A percentile compares a stretch with the other conserved stretches of the same genome.
Evolutionary conservation across 495 filamentous ascomycete genomes (phyloP).

Genomic region (Penicillium verhagenii): DNA sequence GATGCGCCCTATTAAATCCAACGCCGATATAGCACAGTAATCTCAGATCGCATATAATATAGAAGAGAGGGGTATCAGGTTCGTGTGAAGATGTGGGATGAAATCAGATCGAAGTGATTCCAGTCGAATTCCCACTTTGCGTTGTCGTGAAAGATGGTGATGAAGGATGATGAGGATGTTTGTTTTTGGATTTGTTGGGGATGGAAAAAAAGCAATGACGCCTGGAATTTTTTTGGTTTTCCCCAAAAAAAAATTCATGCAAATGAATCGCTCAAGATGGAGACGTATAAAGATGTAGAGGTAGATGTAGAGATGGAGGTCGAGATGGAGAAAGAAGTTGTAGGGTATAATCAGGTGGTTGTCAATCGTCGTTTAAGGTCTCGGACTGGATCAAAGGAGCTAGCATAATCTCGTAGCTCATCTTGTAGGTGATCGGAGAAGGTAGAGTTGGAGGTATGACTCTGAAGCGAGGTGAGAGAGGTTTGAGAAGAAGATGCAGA

Average conservation of each 20-base stretch:
- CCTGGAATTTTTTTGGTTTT: no score
- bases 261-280: no score
- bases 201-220: no score
- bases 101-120: no score
- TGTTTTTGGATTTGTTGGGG: no score
- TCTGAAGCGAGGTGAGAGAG: slow-evolving; percentile 76
- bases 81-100: neutral
- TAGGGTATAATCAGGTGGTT: slow-evolving; percentile 23
- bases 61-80: neutral
- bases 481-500: slow-evolving; percentile 83
- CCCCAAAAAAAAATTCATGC: no score
- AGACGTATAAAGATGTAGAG: slow-evolving; percentile 1
- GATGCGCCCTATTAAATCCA: slow-evolving; percentile 9
- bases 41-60: neutral
- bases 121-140: no score
- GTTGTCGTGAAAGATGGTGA: no score
- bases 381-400: slow-evolving; percentile 81
- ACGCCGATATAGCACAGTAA: slow-evolving; percentile 14
- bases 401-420: slow-evolving; percentile 82
- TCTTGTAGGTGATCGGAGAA: slow-evolving; percentile 74
- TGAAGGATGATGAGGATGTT: no score
- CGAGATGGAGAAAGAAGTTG: neutral
- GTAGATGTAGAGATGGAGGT: slow-evolving; percentile 4
- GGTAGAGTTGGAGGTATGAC: slow-evolving; percentile 53
- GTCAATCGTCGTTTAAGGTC: slow-evolving; percentile 61